phyloP scores from a whole-genome alignment of 2,329 filamentous ascomycete species.

The Cladophialophora yegresii region DNA sequence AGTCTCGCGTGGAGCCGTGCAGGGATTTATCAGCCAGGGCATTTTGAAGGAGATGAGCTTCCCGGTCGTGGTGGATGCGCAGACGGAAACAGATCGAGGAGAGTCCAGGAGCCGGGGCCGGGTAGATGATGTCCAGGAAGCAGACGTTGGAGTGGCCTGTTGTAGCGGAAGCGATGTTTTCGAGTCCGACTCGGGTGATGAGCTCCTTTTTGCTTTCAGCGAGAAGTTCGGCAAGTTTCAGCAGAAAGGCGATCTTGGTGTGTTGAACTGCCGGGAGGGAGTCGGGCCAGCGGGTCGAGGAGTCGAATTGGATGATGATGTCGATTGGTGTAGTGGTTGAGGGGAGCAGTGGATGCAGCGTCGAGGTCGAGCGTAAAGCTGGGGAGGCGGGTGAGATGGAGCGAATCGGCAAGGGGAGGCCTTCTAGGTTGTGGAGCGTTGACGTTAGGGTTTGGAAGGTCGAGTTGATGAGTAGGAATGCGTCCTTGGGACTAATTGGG shows the following conservation, averaged over 20 bases:
- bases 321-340: slow-evolving; percentile 61
- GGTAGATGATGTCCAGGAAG: slow-evolving; percentile 72
- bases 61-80: slow-evolving; percentile 84
- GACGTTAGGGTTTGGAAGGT: slow-evolving; percentile 66
- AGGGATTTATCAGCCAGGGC: slow-evolving; percentile 71
- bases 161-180: slow-evolving; percentile 59
- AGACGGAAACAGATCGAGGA: slow-evolving; percentile 73
- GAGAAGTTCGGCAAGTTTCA: slow-evolving; percentile 72
- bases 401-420: slow-evolving; percentile 82
- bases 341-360: slow-evolving; percentile 39
- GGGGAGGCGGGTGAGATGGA: slow-evolving; percentile 74
- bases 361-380: slow-evolving; percentile 70
- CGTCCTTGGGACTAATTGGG: slow-evolving; percentile 24
- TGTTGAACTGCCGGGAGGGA: slow-evolving; percentile 87
- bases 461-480: slow-evolving; percentile 36
- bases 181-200: slow-evolving; percentile 72
- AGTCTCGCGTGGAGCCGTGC: slow-evolving; percentile 66
- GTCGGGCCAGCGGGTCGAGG: slow-evolving; percentile 90
- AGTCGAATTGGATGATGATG: slow-evolving; percentile 86
- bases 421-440: slow-evolving; percentile 73
- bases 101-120: slow-evolving; percentile 44
- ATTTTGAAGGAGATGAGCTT: slow-evolving; percentile 77
- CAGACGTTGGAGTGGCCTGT: slow-evolving; percentile 34
- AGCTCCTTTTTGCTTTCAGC: slow-evolving; percentile 63
- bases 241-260: slow-evolving; percentile 84